Conservation (phyloP, 805 yeast species). For the Candida argentea region DNA sequence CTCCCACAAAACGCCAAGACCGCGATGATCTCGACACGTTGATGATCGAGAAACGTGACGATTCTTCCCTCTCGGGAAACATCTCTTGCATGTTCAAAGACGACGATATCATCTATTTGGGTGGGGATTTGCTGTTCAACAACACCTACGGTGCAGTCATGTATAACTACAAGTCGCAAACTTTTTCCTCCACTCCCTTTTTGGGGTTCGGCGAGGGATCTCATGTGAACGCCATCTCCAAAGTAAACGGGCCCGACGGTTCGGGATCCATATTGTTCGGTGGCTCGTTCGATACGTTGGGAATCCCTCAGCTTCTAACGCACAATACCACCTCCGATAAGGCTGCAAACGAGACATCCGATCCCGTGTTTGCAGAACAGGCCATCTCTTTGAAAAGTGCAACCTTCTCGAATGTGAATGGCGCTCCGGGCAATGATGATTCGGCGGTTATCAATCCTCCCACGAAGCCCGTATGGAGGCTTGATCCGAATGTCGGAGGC, state of each 20-base stretch:
- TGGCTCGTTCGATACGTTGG: conserved; percentile 61
- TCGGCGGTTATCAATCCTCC: conserved; percentile 45
- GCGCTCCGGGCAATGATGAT: conserved; percentile 21
- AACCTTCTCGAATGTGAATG: conserved; percentile 37
- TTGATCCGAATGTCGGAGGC: conserved; percentile 40
- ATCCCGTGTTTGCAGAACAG: conserved; percentile 42
- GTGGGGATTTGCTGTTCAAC: conserved; percentile 62
- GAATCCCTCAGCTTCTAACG: conserved; percentile 33
- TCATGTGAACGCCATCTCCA: conserved; percentile 50
- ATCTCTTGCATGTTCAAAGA: conserved; percentile 30
- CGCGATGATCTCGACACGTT: conserved; percentile 9
- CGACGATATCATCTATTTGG: conserved; percentile 52
- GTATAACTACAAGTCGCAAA: conserved; percentile 41
- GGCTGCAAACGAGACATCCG: conserved; percentile 22
- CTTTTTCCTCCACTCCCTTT: conserved; percentile 48
- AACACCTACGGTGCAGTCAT: conserved; percentile 49
- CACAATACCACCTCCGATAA: conserved; percentile 23
- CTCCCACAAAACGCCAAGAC: conserved; percentile 4
- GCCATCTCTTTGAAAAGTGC: conserved; percentile 51
- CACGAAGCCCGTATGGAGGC: conserved; percentile 42
- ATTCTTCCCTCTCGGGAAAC: conserved; percentile 21
- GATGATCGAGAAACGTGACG: too few species aligned
- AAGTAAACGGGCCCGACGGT: conserved; percentile 23
- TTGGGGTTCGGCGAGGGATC: conserved; percentile 63
- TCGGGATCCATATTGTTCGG: conserved; percentile 60